These are phyloP conservation scores for Cystobasidium sp. DNA, from an alignment of 1,284 basidiomycete genomes.

Conservation along the genomic window DNA sequence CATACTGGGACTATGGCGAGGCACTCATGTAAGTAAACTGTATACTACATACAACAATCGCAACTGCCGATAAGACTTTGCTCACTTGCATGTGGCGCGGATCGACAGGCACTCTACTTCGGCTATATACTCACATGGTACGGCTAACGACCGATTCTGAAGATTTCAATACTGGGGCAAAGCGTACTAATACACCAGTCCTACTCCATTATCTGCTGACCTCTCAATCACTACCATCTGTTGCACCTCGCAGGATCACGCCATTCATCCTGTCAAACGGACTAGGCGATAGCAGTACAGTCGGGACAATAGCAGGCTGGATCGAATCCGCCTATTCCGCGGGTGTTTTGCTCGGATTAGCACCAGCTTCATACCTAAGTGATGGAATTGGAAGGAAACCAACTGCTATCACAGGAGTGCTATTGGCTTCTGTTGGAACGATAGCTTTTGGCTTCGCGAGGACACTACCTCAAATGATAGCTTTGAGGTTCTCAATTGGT, in stretches of 20 bases:
- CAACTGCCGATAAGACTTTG: neutral
- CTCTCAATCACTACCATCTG: too few species aligned
- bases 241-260: constrained; percentile 2
- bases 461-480: constrained; percentile 3
- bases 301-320: constrained; percentile 18
- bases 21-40: neutral
- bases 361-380: constrained; percentile 2
- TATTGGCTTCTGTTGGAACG: neutral
- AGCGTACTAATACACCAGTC: too few species aligned
- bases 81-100: neutral
- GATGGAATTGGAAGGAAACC: constrained; percentile 19
- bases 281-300: neutral
- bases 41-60: neutral
- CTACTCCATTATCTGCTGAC: too few species aligned
- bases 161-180: too few species aligned
- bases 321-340: constrained; percentile 27
- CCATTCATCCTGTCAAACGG: constrained; percentile 5
- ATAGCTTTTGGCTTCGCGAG: constrained; percentile 19
- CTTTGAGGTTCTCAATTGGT: constrained; percentile 19
- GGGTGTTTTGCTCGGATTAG: constrained; percentile 13
- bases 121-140: constrained; percentile 28
- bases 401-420: constrained; percentile 2
- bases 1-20: constrained; percentile 10
- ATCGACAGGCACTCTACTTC: constrained; percentile 16
- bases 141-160: neutral